Evolutionary conservation across 2,329 filamentous ascomycete species (phyloP), one percentile per base, ranked within the genome.

Genomic region (Aspergillus spinulosporus): DNA sequence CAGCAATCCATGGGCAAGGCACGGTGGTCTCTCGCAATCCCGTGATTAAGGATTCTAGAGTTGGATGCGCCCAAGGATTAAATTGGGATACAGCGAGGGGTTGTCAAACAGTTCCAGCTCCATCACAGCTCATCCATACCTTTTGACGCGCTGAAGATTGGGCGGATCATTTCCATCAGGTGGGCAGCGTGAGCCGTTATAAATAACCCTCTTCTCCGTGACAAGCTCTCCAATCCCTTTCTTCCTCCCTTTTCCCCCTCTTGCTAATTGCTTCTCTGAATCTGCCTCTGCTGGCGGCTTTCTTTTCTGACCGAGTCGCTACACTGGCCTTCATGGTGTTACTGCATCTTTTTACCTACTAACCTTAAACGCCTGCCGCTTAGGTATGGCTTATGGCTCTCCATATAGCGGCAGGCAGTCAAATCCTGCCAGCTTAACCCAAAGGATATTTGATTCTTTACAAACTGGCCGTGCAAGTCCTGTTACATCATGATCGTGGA

Each of bases 101-200:
- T 36, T 48, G 48, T 57, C 37, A 48, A 58, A 51, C 47, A 48
- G 56, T 52, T 31, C 31, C 44, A 49, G 52, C 50, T 26, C 34
- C 36, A 45, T 53, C 57, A 56, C 49, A 60, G 53, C 40, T 49
- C 58, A 62, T 60, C 55, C 60, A 60, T 60, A 60, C 58, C 56
- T 32, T 50, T 39, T 21, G 45, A 52, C 52, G 45, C 50, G 58
- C 60, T 58, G 50, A 34, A 62, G 58, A 60, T 60, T 52, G 50
- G 56, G 60, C 58, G 58, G 50, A 57, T 60, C 55, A 57, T 57
- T 57, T 57, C 49, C 54, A 60, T 54, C 59, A 49, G 60, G 58
- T 59, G 58, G 55, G 56, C 56, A 56, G 54, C 49, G 52, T 57
- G 49, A 52, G 55, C 49, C 54, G 46, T 57, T 62, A 62, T 55